phyloP scores from a whole-genome alignment of 176 grass and related monocot species.

The Bromus sterilis region DNA sequence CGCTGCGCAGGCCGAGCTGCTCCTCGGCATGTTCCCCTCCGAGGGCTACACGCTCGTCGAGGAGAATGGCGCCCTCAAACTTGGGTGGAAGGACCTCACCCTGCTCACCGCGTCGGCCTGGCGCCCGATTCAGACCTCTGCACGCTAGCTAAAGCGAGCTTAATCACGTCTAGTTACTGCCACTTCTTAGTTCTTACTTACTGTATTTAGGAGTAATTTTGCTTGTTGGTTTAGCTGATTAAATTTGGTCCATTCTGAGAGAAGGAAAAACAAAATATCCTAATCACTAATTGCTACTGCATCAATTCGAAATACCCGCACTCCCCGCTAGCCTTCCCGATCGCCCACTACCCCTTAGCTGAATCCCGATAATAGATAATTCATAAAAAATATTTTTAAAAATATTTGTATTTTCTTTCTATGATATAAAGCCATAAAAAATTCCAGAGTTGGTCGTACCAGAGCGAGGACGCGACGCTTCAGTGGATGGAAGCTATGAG shows the following conservation, averaged over 20 bases:
- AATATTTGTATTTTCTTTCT: too few species aligned
- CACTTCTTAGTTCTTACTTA: conserved; percentile 5
- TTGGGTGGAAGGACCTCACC: conserved; percentile 96
- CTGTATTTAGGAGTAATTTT: conserved; percentile 24
- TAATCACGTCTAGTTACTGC: not conserved
- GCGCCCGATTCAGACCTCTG: conserved; percentile 59
- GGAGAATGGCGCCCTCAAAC: conserved; percentile 86
- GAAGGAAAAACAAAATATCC: conserved; percentile 10
- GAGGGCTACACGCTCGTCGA: conserved; percentile 90
- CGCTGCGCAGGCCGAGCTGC: conserved; percentile 73
- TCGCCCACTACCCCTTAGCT: too few species aligned
- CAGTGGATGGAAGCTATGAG: too few species aligned
- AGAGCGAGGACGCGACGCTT: too few species aligned
- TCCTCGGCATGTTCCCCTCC: conserved; percentile 96
- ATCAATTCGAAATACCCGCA: too few species aligned
- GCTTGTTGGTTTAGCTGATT: conserved; percentile 7
- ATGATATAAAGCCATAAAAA: too few species aligned
- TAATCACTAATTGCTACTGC: conserved; percentile 33
- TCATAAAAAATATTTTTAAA: too few species aligned
- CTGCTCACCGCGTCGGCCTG: conserved; percentile 85
- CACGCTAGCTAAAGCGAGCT: conserved; percentile 14
- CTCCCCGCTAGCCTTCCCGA: too few species aligned
- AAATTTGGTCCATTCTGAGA: conserved; percentile 20
- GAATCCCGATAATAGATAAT: too few species aligned
- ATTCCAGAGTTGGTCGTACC: too few species aligned